phyloP scores from a whole-genome alignment of 352 stramenopile species.

The Pythium vanterpoolii region DNA sequence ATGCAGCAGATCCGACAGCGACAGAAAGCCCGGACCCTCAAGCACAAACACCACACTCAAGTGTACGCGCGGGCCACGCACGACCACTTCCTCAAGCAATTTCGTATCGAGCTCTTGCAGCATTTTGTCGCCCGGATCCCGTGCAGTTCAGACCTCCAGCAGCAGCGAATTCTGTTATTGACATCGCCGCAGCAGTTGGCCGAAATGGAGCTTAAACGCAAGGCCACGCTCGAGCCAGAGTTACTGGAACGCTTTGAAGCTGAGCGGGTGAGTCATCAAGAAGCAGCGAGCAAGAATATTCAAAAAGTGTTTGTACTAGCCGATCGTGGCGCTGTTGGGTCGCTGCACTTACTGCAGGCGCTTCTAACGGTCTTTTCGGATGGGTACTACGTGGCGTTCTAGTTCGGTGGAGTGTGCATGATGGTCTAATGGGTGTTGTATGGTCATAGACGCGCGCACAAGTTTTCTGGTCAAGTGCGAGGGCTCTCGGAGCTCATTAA shows the following conservation, averaged over 20 bases:
- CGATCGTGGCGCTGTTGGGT: constrained; percentile 34
- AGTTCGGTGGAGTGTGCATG: background rate
- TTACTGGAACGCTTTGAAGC: constrained; percentile 41
- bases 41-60: constrained; percentile 36
- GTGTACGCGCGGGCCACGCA: constrained; percentile 38
- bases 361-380: constrained; percentile 54
- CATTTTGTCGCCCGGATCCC: constrained; percentile 46
- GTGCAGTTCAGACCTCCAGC: constrained; percentile 48
- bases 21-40: constrained; percentile 28
- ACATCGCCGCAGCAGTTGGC: constrained; percentile 44
- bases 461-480: constrained; percentile 37
- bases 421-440: background rate
- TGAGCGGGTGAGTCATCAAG: constrained; percentile 18
- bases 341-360: constrained; percentile 51
- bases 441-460: constrained; percentile 28
- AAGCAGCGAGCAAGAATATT: constrained; percentile 35
- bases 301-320: constrained; percentile 49
- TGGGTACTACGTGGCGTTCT: constrained; percentile 26
- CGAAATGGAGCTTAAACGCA: constrained; percentile 33
- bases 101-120: constrained; percentile 42
- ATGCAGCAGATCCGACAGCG: constrained; percentile 41
- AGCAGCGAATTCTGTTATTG: constrained; percentile 55
- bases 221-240: constrained; percentile 45
- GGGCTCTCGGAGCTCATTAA: constrained; percentile 43
- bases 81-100: constrained; percentile 43